phyloP scores from a whole-genome alignment of 345 rosid species.

The Citropsis articulata region DNA sequence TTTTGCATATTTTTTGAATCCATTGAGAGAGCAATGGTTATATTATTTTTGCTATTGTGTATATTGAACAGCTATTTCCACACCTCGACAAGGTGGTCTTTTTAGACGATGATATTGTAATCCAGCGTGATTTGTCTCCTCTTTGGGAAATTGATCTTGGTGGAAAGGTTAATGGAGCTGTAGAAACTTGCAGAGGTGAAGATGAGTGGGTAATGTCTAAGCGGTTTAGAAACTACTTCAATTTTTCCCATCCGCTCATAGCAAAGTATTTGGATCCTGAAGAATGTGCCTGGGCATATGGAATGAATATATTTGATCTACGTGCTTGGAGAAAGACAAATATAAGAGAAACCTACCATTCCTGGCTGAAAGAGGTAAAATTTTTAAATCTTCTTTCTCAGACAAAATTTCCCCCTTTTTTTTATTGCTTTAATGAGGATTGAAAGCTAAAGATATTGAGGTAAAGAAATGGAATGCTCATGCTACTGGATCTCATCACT shows the following conservation, averaged over 20 bases:
- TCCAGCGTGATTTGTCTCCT: constrained; percentile 88
- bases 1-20: background rate
- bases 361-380: constrained; percentile 90
- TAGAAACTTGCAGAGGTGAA: constrained; percentile 96
- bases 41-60: constrained; percentile 11
- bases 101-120: constrained; percentile 92
- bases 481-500: background rate
- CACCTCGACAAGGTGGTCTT: constrained; percentile 93
- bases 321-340: constrained; percentile 82
- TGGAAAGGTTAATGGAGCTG: constrained; percentile 98
- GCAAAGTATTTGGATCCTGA: constrained; percentile 76
- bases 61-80: constrained; percentile 81
- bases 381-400: constrained; percentile 9
- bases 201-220: constrained; percentile 99
- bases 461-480: background rate
- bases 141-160: constrained; percentile 89
- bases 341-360: constrained; percentile 90
- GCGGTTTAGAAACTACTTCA: constrained; percentile 93
- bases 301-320: constrained; percentile 97
- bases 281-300: constrained; percentile 99
- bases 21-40: background rate
- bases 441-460: background rate
- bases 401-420: constrained; percentile 39
- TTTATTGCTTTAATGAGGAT: constrained; percentile 9
- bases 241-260: constrained; percentile 95